Conservation (phyloP, 805 yeast species). For the Metschnikowia gruessii region DNA sequence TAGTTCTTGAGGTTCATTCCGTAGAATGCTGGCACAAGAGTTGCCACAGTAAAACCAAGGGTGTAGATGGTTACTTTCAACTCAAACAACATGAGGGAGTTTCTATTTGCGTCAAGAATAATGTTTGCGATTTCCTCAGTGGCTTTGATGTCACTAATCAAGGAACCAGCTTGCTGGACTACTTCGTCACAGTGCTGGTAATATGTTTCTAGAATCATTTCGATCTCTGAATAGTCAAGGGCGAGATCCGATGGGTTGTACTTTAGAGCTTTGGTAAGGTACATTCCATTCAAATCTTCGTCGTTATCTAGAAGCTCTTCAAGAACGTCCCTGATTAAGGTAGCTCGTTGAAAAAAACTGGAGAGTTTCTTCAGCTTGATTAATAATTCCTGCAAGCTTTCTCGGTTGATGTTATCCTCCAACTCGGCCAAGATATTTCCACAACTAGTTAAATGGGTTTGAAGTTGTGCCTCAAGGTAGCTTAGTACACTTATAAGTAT, state of each 20-base stretch:
- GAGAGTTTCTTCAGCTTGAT: constrained; percentile 69
- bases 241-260: constrained; percentile 19
- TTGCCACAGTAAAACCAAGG: constrained; percentile 79
- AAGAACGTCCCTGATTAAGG: constrained; percentile 72
- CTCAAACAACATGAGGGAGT: constrained; percentile 83
- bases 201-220: constrained; percentile 83
- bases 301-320: constrained; percentile 85
- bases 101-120: constrained; percentile 86
- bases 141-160: constrained; percentile 78
- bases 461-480: constrained; percentile 71
- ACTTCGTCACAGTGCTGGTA: constrained; percentile 90
- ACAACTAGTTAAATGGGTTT: constrained; percentile 54
- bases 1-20: constrained; percentile 84
- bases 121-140: constrained; percentile 93
- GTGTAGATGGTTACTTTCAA: constrained; percentile 81
- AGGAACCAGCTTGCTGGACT: constrained; percentile 84
- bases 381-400: constrained; percentile 66
- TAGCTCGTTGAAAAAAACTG: constrained; percentile 69
- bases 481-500: constrained; percentile 80
- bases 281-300: constrained; percentile 80
- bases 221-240: constrained; percentile 65
- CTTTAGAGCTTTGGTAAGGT: constrained; percentile 47
- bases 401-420: constrained; percentile 78
- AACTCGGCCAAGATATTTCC: constrained; percentile 63
- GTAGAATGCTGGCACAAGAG: constrained; percentile 81